A percentile compares a stretch with the other conserved stretches of the same genome.
phyloP scores from a whole-genome alignment of 2,329 filamentous ascomycete genomes.

The Cercospora sp. region DNA sequence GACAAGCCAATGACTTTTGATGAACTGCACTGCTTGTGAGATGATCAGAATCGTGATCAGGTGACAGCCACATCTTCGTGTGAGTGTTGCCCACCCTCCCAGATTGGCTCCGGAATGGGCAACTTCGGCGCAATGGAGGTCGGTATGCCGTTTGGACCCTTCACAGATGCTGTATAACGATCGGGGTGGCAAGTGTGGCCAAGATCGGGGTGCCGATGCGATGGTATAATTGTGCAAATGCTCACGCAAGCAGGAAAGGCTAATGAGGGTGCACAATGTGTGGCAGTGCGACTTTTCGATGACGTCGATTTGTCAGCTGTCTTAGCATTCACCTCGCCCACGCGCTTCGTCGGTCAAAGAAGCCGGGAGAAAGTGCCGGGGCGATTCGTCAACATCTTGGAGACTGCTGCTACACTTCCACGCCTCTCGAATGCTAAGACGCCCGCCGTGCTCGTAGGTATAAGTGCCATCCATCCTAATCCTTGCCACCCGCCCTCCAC shows the following conservation, averaged over 20 bases:
- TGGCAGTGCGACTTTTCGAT: not conserved
- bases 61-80: not conserved
- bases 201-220: not conserved
- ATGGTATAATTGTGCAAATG: not conserved
- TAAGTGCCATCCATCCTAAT: conserved; percentile 3
- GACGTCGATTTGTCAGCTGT: conserved; percentile 2
- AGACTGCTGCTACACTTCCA: not conserved
- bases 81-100: not conserved
- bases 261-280: not conserved
- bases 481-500: conserved; percentile 1
- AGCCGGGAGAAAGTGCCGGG: not conserved
- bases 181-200: not conserved
- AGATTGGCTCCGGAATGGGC: not conserved
- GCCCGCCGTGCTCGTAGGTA: conserved; percentile 1
- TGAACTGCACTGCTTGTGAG: not conserved
- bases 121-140: not conserved
- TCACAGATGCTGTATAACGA: not conserved
- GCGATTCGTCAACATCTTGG: not conserved
- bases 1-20: not conserved
- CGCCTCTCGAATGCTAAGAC: not conserved
- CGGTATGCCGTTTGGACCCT: not conserved
- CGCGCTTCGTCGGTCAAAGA: not conserved
- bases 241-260: not conserved
- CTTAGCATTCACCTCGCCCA: not conserved
- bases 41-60: not conserved